Percentiles rank a stretch among this genome's conserved stretches.
Conservation (phyloP, 2,329 filamentous ascomycete species). For the Penicillium sp. region DNA sequence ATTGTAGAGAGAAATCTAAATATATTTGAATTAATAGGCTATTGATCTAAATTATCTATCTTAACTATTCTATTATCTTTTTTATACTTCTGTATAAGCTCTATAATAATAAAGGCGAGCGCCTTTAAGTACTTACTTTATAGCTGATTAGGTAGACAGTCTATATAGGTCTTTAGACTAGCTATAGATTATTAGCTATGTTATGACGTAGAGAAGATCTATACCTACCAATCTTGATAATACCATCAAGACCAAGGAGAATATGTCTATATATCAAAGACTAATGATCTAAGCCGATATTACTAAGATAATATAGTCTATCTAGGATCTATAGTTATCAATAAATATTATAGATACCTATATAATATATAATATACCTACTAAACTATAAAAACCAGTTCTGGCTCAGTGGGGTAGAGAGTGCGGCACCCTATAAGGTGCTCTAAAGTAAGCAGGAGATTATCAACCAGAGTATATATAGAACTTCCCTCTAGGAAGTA, state of each 20-base stretch:
- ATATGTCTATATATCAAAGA: constrained; percentile 29
- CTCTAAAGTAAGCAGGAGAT: constrained; percentile 17
- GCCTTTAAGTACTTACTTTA: constrained; percentile 16
- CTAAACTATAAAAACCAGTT: constrained; percentile 17
- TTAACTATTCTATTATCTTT: constrained; percentile 34
- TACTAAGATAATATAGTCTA: constrained; percentile 19
- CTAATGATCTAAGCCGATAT: constrained; percentile 20
- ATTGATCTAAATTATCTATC: constrained; percentile 33
- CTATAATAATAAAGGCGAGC: constrained; percentile 30
- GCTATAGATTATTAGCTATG: constrained; percentile 16
- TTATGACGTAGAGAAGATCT: constrained; percentile 1
- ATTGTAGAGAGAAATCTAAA: constrained; percentile 33
- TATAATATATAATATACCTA: constrained; percentile 9
- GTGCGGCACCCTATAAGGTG: constrained; percentile 12
- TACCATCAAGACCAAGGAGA: constrained; percentile 24
- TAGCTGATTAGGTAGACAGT: constrained; percentile 3
- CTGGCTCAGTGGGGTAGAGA: constrained; percentile 15
- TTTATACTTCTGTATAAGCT: constrained; percentile 37
- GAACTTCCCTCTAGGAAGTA: constrained; percentile 8
- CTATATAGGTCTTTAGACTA: constrained; percentile 16
- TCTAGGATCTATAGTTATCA: constrained; percentile 20
- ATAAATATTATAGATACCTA: neutral
- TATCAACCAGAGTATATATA: constrained; percentile 12
- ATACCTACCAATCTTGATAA: neutral
- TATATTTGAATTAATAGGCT: constrained; percentile 27